Percentiles rank a stretch among this genome's conserved stretches.
phyloP scores from a whole-genome alignment of 2,329 filamentous ascomycete genomes.

The Geosmithia morbida region DNA sequence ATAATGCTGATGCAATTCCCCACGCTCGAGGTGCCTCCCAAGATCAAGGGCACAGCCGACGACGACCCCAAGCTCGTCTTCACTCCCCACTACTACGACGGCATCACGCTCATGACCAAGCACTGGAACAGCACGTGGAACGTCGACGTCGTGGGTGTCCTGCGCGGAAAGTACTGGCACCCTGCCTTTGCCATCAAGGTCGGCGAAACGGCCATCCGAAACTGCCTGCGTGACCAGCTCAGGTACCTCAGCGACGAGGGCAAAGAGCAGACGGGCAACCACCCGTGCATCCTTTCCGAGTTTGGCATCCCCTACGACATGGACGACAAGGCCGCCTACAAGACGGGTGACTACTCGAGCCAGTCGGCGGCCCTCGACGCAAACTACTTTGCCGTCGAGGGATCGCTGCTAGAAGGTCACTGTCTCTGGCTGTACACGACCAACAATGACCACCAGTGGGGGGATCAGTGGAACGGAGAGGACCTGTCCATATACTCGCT shows the following conservation, averaged over 20 bases:
- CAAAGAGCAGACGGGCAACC: slow-evolving; percentile 72
- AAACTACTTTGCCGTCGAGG: slow-evolving; percentile 87
- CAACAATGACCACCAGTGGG: slow-evolving; percentile 74
- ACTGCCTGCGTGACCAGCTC: slow-evolving; percentile 82
- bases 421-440: slow-evolving; percentile 79
- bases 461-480: slow-evolving; percentile 96
- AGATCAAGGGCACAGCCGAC: slow-evolving; percentile 73
- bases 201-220: slow-evolving; percentile 85
- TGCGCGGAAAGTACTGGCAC: slow-evolving; percentile 76
- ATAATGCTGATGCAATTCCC: slow-evolving; percentile 88
- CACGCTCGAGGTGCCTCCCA: slow-evolving; percentile 80
- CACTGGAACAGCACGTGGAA: slow-evolving; percentile 99
- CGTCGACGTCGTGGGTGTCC: slow-evolving; percentile 82
- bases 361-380: slow-evolving; percentile 90
- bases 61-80: slow-evolving; percentile 87
- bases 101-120: slow-evolving; percentile 91
- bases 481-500: slow-evolving; percentile 81
- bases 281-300: slow-evolving; percentile 82
- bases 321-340: slow-evolving; percentile 92
- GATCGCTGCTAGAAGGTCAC: slow-evolving; percentile 69
- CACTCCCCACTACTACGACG: slow-evolving; percentile 92
- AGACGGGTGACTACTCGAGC: slow-evolving; percentile 86
- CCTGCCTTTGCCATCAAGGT: slow-evolving; percentile 88
- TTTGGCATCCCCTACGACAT: slow-evolving; percentile 98
- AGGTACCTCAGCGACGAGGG: slow-evolving; percentile 74